Percentiles rank a stretch among this genome's conserved stretches.
Evolutionary conservation across 2,329 filamentous ascomycete species (phyloP).

Genomic region (Penicillium sclerotigenum): DNA sequence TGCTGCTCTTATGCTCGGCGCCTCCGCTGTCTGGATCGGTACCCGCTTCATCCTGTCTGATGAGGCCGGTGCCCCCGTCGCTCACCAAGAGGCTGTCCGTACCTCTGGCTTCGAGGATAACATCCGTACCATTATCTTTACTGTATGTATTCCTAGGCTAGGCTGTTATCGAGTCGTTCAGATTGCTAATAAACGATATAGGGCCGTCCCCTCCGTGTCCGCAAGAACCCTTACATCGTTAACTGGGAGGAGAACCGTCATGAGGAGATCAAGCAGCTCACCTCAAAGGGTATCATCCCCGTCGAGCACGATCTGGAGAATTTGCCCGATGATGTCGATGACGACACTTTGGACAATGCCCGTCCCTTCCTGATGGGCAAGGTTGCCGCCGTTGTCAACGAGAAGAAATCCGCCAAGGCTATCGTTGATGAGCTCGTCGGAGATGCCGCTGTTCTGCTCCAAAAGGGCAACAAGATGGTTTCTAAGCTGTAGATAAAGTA

Average conservation of each 20-base stretch:
- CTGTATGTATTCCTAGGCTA: slow-evolving; percentile 42
- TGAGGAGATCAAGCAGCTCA: slow-evolving; percentile 88
- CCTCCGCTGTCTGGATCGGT: slow-evolving; percentile 90
- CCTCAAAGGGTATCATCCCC: slow-evolving; percentile 82
- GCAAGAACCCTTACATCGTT: slow-evolving; percentile 87
- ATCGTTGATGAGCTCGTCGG: slow-evolving; percentile 92
- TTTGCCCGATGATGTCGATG: slow-evolving; percentile 66
- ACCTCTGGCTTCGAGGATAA: slow-evolving; percentile 95
- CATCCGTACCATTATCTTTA: slow-evolving; percentile 96
- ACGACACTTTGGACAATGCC: slow-evolving; percentile 88
- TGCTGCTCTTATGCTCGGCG: slow-evolving; percentile 87
- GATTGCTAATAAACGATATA: slow-evolving; percentile 25
- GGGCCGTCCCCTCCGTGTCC: slow-evolving; percentile 87
- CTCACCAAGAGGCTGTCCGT: slow-evolving; percentile 92
- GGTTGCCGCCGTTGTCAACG: slow-evolving; percentile 87
- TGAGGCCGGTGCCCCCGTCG: slow-evolving; percentile 88
- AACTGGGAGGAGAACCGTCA: slow-evolving; percentile 95
- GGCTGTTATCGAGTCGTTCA: background rate
- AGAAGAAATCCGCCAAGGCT: slow-evolving; percentile 84
- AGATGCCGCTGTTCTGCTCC: slow-evolving; percentile 70
- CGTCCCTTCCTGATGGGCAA: slow-evolving; percentile 95
- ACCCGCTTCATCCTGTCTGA: slow-evolving; percentile 92
- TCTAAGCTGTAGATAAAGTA: slow-evolving; percentile 62
- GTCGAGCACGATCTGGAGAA: slow-evolving; percentile 93
- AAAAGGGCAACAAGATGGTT: slow-evolving; percentile 64